phyloP scores from a whole-genome alignment of 1,139 yeast genomes.

The Saccharomyces uvarum region DNA sequence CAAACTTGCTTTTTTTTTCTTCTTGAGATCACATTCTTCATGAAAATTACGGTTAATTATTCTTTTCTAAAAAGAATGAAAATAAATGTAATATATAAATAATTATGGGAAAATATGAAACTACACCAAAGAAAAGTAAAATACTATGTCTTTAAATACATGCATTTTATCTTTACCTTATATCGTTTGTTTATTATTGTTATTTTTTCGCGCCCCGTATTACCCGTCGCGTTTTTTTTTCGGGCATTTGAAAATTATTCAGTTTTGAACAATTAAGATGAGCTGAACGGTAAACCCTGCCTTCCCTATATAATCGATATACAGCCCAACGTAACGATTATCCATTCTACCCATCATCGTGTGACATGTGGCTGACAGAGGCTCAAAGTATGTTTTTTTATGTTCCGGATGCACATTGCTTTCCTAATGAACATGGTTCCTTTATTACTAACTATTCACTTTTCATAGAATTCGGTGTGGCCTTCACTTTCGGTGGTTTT shows the following conservation, averaged over 20 bases:
- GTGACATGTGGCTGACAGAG: constrained; percentile 63
- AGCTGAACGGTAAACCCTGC: not conserved
- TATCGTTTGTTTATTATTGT: not conserved
- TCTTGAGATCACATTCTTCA: not conserved
- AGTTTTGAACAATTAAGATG: not conserved
- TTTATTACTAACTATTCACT: constrained; percentile 17
- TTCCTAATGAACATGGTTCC: not conserved
- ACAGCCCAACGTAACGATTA: not conserved
- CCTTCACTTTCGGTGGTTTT: constrained; percentile 82
- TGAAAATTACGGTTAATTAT: not conserved
- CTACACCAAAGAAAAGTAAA: not conserved
- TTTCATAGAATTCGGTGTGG: constrained; percentile 75
- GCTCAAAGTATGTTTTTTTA: constrained; percentile 53
- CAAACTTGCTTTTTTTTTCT: not conserved
- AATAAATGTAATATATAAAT: not conserved
- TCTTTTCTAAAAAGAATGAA: not conserved
- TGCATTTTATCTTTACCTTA: not conserved
- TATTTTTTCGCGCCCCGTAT: not conserved
- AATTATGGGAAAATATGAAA: not conserved
- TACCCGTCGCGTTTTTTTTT: not conserved
- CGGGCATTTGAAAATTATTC: not conserved
- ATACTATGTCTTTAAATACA: not conserved
- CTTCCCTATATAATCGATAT: not conserved
- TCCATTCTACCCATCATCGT: not conserved
- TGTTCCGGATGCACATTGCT: not conserved